Evolutionary conservation across 495 filamentous ascomycete genomes (phyloP).

Genomic region (Astrothelium subdiscretum): DNA sequence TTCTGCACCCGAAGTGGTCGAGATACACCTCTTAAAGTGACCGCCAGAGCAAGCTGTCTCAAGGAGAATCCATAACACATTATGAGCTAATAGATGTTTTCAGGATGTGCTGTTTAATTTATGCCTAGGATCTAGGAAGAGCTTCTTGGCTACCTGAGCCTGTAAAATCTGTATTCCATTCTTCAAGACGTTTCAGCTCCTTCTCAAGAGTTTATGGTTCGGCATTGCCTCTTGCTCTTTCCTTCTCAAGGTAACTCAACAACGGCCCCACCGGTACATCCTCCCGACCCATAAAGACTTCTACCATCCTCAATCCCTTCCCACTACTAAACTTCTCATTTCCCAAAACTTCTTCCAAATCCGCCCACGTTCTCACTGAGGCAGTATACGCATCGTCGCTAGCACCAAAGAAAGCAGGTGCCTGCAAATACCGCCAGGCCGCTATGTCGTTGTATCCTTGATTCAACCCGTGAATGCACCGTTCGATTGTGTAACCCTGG

Average conservation of each 20-base stretch:
- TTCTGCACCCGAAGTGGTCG: too few relatives aligned
- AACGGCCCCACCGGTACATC: slow-evolving; percentile 26
- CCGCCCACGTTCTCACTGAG: slow-evolving; percentile 24
- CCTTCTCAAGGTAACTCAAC: background rate
- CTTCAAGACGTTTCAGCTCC: too few relatives aligned
- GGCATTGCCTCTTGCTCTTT: background rate
- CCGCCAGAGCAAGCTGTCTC: too few relatives aligned
- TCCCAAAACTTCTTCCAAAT: slow-evolving; percentile 28
- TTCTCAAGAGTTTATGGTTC: background rate
- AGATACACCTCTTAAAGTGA: too few relatives aligned
- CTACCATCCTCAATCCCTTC: slow-evolving; percentile 33
- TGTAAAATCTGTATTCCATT: too few relatives aligned
- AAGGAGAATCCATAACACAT: too few relatives aligned
- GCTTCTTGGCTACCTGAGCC: too few relatives aligned
- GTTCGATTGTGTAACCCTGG: slow-evolving; percentile 38
- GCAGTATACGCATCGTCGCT: slow-evolving; percentile 15
- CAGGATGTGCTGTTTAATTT: too few relatives aligned
- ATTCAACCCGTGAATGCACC: slow-evolving; percentile 47
- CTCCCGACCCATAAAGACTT: slow-evolving; percentile 36
- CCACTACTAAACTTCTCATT: slow-evolving; percentile 27
- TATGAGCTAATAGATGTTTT: too few relatives aligned
- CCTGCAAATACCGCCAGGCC: slow-evolving; percentile 51
- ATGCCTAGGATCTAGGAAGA: too few relatives aligned
- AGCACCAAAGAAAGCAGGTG: slow-evolving; percentile 35
- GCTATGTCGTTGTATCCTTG: slow-evolving; percentile 70